Base-by-base conservation (phyloP, 805 yeast species). In the Yamadazyma ubonensis region DNA sequence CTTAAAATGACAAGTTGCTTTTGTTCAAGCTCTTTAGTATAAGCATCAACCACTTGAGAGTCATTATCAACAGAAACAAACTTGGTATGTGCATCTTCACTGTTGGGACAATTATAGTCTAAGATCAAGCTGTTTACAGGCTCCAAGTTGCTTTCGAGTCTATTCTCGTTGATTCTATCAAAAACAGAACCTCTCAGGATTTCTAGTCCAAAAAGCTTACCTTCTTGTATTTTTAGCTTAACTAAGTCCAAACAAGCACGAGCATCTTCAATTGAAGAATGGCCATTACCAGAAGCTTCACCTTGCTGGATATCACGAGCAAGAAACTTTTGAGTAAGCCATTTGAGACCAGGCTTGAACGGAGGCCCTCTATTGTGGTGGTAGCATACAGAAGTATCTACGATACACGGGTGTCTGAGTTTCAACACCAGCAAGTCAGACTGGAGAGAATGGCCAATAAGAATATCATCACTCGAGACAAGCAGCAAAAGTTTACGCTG, bases 361-460 rank as follows among this genome's bases (percentile, higher is more conserved):
- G 96, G 95, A 0, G 83, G 83, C 0, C 97, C 97, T 23, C 85
- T 71, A n/a, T 78, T 75, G 56, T 89, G 96, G 39, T 88, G 88
- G 61, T 67, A 85, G 8, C 83, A 65, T 1, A 85, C 50, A 0
- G 96, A 71, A 0, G 98, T 91, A 60, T 91, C 99, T 10, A 91
- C 77, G 18, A 90, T 71, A 11, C 63, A 68, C 2, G 86, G 82
- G 57, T 91, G 98, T 34, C 80, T 71, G 11, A 93, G 51, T 49
- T 75, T 73, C 55, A 93, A 60, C 2, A 81, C 95, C 8, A 73
- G 68, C 35, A 91, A 67, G 59, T 91, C 99, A 16, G 83, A 80
- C 46, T 90, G 91, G 21, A 91, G 65, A 0, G 98, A 91, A 58
- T 91, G 99, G 1, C 99, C 98, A 38, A 91, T 75, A 16, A 91